Evolutionary conservation across 2,329 filamentous ascomycete species (phyloP), one percentile per base, ranked within the genome.

Genomic region (Balansia obtecta): DNA sequence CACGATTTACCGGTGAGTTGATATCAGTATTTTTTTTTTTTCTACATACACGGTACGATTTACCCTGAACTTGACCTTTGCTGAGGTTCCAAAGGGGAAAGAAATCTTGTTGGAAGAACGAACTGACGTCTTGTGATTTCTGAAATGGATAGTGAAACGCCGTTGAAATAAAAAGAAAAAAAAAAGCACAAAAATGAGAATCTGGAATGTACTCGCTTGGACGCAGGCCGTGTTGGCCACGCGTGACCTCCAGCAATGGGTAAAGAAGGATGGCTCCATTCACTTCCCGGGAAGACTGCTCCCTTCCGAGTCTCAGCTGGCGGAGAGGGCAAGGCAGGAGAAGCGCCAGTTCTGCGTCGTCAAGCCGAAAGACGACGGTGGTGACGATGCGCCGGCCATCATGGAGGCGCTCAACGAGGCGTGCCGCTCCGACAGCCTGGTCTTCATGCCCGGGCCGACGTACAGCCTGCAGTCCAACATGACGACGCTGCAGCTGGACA

Each of bases 391-490:
- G 4, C 59, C 58, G 1, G 55, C 55, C 11, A 64, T 68, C 22
- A 53, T 60, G n/a, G 45, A 60, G 4, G 63, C 64, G 2, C 61
- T 68, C 48, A 66, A 63, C 43, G 34, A 57, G 5, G 43, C 58
- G 3, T 68, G 65, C 51, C 58, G 59, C 2, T 50, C 44, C 20
- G 59, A 60, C 32, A 58, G 62, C 39, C 55, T 66, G 40, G 54
- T 68, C 27, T 61, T 65, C 38, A 56, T 68, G 18, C 59, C 64
- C 1, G 63, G 65, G 7, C 58, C 59, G 2, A 54, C 56, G 8
- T 69, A 69, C 58, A 58, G 64, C 49, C 65, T 69, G 55, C 57
- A 57, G 42, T 56, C 57, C 38, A 58, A 63, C 49, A 68, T 69
- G 65, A 63, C 62, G 20, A 68, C 65, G 0, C 52, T 57, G 39